These are phyloP conservation scores for Suzukiozyma palmioleophila DNA, from an alignment of 1,139 yeast species.

Conservation along the genomic window DNA sequence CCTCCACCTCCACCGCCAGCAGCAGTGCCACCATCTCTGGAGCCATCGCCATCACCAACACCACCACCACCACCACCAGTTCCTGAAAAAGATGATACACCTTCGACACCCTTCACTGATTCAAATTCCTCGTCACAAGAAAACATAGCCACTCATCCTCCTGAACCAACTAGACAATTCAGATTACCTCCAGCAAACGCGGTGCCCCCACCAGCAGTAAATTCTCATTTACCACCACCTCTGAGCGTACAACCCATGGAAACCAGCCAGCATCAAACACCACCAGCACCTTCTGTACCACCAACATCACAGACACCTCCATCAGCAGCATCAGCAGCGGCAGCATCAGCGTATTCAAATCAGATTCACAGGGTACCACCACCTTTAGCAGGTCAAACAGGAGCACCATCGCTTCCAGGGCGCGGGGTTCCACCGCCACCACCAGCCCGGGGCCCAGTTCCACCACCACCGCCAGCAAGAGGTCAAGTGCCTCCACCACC, in stretches of 20 bases:
- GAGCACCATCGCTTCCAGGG: slow-evolving; percentile 20
- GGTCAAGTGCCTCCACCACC: slow-evolving; percentile 21
- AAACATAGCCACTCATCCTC: slow-evolving; percentile 8
- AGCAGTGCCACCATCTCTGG: slow-evolving; percentile 7
- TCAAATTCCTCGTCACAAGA: slow-evolving; percentile 9
- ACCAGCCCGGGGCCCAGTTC: slow-evolving; percentile 8
- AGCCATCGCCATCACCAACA: slow-evolving; percentile 9
- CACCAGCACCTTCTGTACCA: slow-evolving; percentile 4
- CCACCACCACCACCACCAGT: slow-evolving; percentile 12
- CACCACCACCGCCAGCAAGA: slow-evolving; percentile 27
- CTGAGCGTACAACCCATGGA: slow-evolving; percentile 4
- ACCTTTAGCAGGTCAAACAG: slow-evolving; percentile 15
- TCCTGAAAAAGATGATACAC: slow-evolving; percentile 7
- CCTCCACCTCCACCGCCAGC: slow-evolving; percentile 49
- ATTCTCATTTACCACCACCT: slow-evolving; percentile 23
- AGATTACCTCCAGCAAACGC: slow-evolving; percentile 26
- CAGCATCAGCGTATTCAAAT: slow-evolving; percentile 17
- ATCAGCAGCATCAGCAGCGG: slow-evolving; percentile 3
- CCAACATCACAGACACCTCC: slow-evolving; percentile 1
- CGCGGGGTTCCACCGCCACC: slow-evolving; percentile 20
- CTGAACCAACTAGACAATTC: slow-evolving; percentile 13
- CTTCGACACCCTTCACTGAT: slow-evolving; percentile 10
- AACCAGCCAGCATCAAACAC: slow-evolving; percentile 1
- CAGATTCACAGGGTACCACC: slow-evolving; percentile 24
- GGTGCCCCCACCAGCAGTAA: slow-evolving; percentile 28